Evolutionary conservation across 2,329 filamentous ascomycete genomes (phyloP), one percentile per base, ranked within the genome.

Genomic region (Aspergillus phoenicis): DNA sequence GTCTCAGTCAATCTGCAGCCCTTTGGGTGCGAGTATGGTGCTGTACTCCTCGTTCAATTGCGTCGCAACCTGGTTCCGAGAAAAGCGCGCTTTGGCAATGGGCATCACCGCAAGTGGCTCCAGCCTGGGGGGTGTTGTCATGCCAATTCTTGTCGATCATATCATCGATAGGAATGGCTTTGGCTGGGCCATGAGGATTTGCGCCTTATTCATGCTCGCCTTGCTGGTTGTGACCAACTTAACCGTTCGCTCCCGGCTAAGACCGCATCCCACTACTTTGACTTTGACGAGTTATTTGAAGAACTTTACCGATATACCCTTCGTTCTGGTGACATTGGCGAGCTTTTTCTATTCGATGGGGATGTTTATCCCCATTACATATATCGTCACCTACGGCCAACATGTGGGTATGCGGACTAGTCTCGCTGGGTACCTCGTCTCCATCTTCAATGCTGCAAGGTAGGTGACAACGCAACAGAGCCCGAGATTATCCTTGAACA

Each of bases 81-180:
- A 73, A 51, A 78, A 75, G 13, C 80, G 84, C 39, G 82, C 80
- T 30, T 73, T 80, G 36, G 84, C 83, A 26, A 79, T 83, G 13
- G 84, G 83, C 20, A 75, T 85, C 67, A 77, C 82, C 68, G 79
- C 81, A 5, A 80, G 81, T 10, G 84, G 84, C 7, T 83, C 81
- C 0, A 82, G 80, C 2, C 64, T 85, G 4, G 84, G 84, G 8
- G 83, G 84, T 11, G 82, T 87, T 15, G 78, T 86, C 47, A 80
- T 86, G 39, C 85, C 85, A 1, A 85, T 87, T 68, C 84, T 87
- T 80, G 79, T 86, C 20, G 73, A 78, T 2, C 78, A 79, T 30
- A 73, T 87, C 36, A 81, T 87, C 43, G 75, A 75, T 0, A 43
- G 75, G 43, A 72, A 84, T 60, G 81, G 84, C 59, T 81, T 84